Percentiles rank a stretch among this genome's conserved stretches.
These are phyloP conservation scores for Agrocybe praecox DNA, from an alignment of 768 basidiomycete genomes.

Conservation along the genomic window DNA sequence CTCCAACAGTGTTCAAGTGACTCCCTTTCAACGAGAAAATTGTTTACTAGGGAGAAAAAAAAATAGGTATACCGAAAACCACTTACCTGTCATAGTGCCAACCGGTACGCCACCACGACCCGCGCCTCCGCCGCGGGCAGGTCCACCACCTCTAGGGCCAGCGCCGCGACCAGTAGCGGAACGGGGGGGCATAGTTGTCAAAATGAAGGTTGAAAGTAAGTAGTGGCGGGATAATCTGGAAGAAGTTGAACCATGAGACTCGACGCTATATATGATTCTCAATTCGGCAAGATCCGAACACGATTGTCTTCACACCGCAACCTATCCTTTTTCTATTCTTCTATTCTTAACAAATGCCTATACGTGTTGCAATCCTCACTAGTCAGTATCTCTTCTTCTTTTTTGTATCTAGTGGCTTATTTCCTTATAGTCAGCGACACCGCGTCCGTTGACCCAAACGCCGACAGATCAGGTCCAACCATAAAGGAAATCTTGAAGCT, in stretches of 20 bases:
- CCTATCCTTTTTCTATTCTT: background rate
- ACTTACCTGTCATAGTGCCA: slow-evolving; percentile 35
- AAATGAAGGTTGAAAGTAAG: background rate
- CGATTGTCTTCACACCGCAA: background rate
- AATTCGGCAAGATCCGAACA: background rate
- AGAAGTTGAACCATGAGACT: background rate
- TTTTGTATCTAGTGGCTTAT: background rate
- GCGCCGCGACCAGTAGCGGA: slow-evolving; percentile 26
- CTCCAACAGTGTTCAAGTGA: slow-evolving; percentile 56
- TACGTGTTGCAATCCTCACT: slow-evolving; percentile 32
- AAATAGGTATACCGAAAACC: slow-evolving; percentile 13
- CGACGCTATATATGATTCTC: background rate
- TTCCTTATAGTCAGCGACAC: slow-evolving; percentile 68
- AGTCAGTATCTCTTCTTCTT: slow-evolving; percentile 21
- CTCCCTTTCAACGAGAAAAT: slow-evolving; percentile 15
- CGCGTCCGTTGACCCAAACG: slow-evolving; percentile 44
- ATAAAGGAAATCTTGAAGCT: slow-evolving; percentile 52
- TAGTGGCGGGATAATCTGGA: background rate
- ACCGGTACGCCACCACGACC: slow-evolving; percentile 31
- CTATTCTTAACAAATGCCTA: slow-evolving; percentile 4
- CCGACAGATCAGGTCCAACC: slow-evolving; percentile 69
- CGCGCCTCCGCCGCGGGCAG: slow-evolving; percentile 30
- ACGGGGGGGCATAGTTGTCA: slow-evolving; percentile 29
- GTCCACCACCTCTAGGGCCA: slow-evolving; percentile 21
- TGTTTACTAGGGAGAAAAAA: slow-evolving; percentile 5